A percentile compares a stretch with the other conserved stretches of the same genome.
These are phyloP conservation scores for Aspergillus fijiensis DNA, from an alignment of 2,329 filamentous ascomycete genomes.

Conservation along the genomic window DNA sequence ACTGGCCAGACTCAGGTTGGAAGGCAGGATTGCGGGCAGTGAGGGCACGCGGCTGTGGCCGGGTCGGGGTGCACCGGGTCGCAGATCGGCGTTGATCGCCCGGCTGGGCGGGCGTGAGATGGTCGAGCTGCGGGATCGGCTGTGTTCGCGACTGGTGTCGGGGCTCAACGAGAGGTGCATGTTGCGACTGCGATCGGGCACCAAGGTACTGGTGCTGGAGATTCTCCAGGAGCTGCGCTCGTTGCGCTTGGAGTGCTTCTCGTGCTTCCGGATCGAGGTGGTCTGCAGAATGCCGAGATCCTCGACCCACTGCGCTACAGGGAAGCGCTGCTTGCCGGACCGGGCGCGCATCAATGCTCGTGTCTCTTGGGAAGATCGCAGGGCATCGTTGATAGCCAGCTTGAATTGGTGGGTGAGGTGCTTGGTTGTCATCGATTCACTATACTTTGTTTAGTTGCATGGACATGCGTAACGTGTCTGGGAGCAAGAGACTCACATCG, in stretches of 20 bases:
- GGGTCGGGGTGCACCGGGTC: neutral
- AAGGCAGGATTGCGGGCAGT: neutral
- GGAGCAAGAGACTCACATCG: constrained; percentile 43
- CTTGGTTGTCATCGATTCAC: constrained; percentile 59
- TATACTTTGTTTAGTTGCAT: neutral
- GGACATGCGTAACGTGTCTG: neutral
- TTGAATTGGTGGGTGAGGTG: constrained; percentile 66
- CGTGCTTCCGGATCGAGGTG: constrained; percentile 57
- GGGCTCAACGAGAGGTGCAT: neutral
- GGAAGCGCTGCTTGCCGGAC: constrained; percentile 64
- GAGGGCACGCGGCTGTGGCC: neutral
- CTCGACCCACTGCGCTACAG: constrained; percentile 65
- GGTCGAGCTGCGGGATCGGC: constrained; percentile 2
- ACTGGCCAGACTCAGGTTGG: neutral
- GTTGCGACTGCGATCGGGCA: neutral
- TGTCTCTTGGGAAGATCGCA: constrained; percentile 56
- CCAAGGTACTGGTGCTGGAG: constrained; percentile 27
- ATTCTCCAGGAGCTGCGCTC: constrained; percentile 31
- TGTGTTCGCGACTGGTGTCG: constrained; percentile 1
- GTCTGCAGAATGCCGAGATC: constrained; percentile 61
- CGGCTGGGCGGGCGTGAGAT: neutral
- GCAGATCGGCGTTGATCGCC: neutral
- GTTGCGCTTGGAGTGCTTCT: constrained; percentile 40
- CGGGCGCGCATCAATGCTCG: constrained; percentile 63
- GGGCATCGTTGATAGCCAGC: constrained; percentile 58